Conservation (phyloP, 495 filamentous ascomycete species). For the Aspergillus olivimuriae region DNA sequence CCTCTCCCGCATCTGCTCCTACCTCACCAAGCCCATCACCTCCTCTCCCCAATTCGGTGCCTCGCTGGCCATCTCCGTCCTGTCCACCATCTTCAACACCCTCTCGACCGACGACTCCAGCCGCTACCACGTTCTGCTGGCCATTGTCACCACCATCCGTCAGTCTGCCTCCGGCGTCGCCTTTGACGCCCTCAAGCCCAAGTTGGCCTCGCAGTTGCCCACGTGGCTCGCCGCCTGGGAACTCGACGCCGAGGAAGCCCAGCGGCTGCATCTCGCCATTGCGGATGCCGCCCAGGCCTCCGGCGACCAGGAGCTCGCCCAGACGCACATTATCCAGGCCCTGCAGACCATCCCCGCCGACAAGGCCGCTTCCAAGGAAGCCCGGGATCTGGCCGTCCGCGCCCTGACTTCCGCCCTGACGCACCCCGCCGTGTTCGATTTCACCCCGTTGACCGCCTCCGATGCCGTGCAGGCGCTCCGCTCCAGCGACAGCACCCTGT, state of each 20-base stretch:
- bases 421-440: conserved; percentile 76
- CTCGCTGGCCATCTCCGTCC: conserved; percentile 74
- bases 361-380: conserved; percentile 60
- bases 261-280: conserved; percentile 72
- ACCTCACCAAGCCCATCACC: conserved; percentile 78
- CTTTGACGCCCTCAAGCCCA: conserved; percentile 74
- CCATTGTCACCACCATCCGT: conserved; percentile 75
- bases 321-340: conserved; percentile 75
- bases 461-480: conserved; percentile 81
- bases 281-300: conserved; percentile 70
- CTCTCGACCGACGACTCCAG: conserved; percentile 65
- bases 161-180: conserved; percentile 56
- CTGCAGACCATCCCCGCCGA: conserved; percentile 76
- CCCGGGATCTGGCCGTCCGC: conserved; percentile 74
- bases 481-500: conserved; percentile 72
- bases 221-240: conserved; percentile 82
- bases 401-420: conserved; percentile 77
- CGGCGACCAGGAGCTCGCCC: conserved; percentile 70
- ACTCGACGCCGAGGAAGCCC: conserved; percentile 68
- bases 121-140: conserved; percentile 82
- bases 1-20: conserved; percentile 77
- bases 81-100: conserved; percentile 97
- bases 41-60: conserved; percentile 79
- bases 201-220: conserved; percentile 68
- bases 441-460: conserved; percentile 83